Base-by-base conservation (phyloP, 208 protist genomes). In the Acanthamoeba culbertsoni region DNA sequence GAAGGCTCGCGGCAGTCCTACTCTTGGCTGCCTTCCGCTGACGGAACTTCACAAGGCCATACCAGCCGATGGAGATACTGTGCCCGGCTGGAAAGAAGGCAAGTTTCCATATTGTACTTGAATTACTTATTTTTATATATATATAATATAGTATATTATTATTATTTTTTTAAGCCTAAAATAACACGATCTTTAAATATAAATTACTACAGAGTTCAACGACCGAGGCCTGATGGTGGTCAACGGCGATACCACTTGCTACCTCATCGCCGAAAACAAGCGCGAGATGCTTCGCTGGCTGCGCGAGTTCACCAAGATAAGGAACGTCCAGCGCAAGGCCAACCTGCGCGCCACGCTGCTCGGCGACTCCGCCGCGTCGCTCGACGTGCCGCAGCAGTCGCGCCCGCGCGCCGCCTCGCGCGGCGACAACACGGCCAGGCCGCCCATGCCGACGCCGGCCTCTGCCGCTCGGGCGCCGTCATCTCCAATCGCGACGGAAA, bases 21-120 rank as follows among this genome's bases (percentile, higher is more conserved):
- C 16, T 59, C 51, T 14, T 12, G 65, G 65, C 35, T 33, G 31
- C 65, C n/a, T 77, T 28, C 35, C 35, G 14, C 31, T 77, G 18
- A n/a, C 12, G 18, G 16, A 28, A 14, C 35, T 77, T 18, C 18
- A 14, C n/a, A 77, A 77, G 35, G 35, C n/a, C 65, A 20, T 77
- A 12, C 65, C 65, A 14, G 65, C n/a, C 31, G n/a, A 12, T 28
- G 65, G 65, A 77, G 65, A 14, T 43, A n/a, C 12, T 31, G 65
- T 77, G n/a, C 65, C 65, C 35, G 65, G 18, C n/a, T 77, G 65
- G 65, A 77, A 77, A 40, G 65, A 77, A 40, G 65, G n/a, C n/a
- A n/a, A n/a, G n/a, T n/a, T n/a, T n/a, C n/a, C n/a, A n/a, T n/a
- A n/a, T n/a, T n/a, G 51, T 59, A 59, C 23, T 59, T 59, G 16